Conservation (phyloP, 2,329 filamentous ascomycete genomes). For the Pyrenophora teres region DNA sequence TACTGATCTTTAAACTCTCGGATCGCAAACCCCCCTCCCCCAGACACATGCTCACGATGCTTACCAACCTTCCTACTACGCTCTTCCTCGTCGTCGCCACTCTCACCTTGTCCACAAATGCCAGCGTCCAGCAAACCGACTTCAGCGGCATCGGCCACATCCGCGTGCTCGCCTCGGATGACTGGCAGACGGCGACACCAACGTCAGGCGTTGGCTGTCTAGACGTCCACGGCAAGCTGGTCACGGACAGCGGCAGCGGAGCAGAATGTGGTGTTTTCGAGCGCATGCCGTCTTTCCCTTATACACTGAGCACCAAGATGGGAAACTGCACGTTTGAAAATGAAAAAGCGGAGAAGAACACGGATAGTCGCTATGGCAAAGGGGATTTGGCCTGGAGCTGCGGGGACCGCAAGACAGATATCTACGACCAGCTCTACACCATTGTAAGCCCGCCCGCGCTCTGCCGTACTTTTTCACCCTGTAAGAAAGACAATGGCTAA, state of each 20-base stretch:
- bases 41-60: slow-evolving; percentile 2
- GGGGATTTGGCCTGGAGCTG: slow-evolving; percentile 38
- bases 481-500: background rate
- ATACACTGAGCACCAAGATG: slow-evolving; percentile 29
- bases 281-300: slow-evolving; percentile 28
- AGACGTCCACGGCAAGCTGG: slow-evolving; percentile 28
- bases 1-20: slow-evolving; percentile 2
- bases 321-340: slow-evolving; percentile 44
- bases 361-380: slow-evolving; percentile 35
- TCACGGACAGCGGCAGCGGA: slow-evolving; percentile 8
- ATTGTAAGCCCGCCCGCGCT: too few relatives aligned
- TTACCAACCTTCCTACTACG: slow-evolving; percentile 13
- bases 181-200: slow-evolving; percentile 33
- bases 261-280: slow-evolving; percentile 34
- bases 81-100: slow-evolving; percentile 11
- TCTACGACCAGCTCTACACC: slow-evolving; percentile 40
- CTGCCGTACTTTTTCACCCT: too few relatives aligned
- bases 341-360: slow-evolving; percentile 32
- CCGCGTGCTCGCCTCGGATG: slow-evolving; percentile 34
- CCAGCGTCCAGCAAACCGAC: slow-evolving; percentile 29
- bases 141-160: slow-evolving; percentile 40
- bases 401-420: slow-evolving; percentile 17
- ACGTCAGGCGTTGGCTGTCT: slow-evolving; percentile 37
- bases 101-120: slow-evolving; percentile 17
- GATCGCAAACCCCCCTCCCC: background rate